Conservation (phyloP, 768 basidiomycete genomes). For the Leccinum obscurum region DNA sequence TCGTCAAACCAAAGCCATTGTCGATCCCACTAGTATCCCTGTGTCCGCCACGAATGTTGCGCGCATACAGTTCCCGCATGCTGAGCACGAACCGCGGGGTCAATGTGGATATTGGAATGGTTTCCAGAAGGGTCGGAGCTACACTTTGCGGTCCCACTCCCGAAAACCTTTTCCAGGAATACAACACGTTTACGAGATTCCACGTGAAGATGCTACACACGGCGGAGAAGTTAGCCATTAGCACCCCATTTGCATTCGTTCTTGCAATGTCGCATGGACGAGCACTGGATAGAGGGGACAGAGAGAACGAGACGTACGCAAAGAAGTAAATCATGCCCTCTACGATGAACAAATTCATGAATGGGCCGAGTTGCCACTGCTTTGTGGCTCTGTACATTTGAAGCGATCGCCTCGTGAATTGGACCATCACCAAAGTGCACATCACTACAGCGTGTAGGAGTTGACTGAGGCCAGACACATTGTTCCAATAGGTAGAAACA, state of each 20-base stretch:
- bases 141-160: not conserved
- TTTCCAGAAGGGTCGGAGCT: not conserved
- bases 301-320: conserved; percentile 5
- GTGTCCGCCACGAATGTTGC: not conserved
- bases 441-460: conserved; percentile 1
- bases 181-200: not conserved
- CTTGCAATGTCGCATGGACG: not conserved
- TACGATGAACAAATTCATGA: conserved; percentile 1
- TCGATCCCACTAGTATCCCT: not conserved
- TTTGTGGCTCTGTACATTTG: not conserved
- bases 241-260: not conserved
- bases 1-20: not conserved
- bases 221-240: not conserved
- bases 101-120: not conserved
- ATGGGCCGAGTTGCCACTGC: not conserved
- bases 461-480: not conserved
- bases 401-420: not conserved
- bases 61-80: not conserved
- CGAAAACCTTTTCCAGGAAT: not conserved
- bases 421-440: not conserved
- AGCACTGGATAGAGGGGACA: not conserved
- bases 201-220: not conserved
- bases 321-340: conserved; percentile 2
- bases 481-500: not conserved
- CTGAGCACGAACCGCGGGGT: not conserved